A percentile compares a stretch with the other conserved stretches of the same genome.
Conservation (phyloP, 768 basidiomycete genomes). For the Naganishia randhawae region DNA sequence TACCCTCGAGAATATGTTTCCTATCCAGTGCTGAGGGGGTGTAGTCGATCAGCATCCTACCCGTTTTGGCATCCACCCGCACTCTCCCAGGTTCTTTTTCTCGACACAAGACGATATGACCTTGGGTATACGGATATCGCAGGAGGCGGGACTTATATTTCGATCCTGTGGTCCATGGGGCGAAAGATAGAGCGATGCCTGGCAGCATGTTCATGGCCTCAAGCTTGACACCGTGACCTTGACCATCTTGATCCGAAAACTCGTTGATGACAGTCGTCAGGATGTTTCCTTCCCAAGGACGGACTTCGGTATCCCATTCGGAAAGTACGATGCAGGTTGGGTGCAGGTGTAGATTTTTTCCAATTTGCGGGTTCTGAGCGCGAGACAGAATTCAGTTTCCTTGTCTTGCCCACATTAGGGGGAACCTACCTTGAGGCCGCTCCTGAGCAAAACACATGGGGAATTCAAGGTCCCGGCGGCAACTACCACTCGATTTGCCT, state of each 20-base stretch:
- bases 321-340: constrained; percentile 37
- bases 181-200: constrained; percentile 31
- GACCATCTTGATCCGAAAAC: constrained; percentile 36
- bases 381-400: neutral
- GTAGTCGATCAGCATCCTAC: constrained; percentile 21
- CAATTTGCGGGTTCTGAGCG: constrained; percentile 37
- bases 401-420: neutral
- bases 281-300: constrained; percentile 44
- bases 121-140: constrained; percentile 31
- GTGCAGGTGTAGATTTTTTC: constrained; percentile 43
- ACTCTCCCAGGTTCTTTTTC: constrained; percentile 33
- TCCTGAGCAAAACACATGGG: constrained; percentile 40
- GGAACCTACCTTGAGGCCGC: constrained; percentile 32
- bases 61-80: constrained; percentile 11
- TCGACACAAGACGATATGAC: constrained; percentile 37
- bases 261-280: constrained; percentile 42
- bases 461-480: constrained; percentile 40
- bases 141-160: constrained; percentile 33
- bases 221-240: constrained; percentile 43
- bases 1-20: constrained; percentile 24
- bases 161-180: constrained; percentile 27
- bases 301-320: constrained; percentile 36
- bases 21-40: constrained; percentile 16
- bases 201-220: constrained; percentile 35
- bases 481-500: constrained; percentile 35